Evolutionary conservation across 805 yeast genomes (phyloP), one percentile per base, ranked within the genome.

Genomic region (Kuraishia ogatae): DNA sequence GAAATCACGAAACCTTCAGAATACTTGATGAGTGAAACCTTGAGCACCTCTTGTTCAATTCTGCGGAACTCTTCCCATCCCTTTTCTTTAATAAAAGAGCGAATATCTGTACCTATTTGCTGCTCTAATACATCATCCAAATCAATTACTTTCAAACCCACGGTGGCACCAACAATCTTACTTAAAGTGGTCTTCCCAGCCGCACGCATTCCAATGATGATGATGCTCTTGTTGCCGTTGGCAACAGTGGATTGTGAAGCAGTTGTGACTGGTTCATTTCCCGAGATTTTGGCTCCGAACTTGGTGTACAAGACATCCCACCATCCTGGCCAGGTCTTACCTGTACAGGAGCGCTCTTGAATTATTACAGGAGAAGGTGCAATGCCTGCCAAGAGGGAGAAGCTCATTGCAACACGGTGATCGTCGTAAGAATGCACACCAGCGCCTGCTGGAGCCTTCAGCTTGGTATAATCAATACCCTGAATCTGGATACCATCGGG

Each of bases 291-390:
- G 24, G 81, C 86, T 21, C 83, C 79, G 62, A 94, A 81, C 51
- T 78, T 71, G 52, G 87, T 79, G 66, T 84, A 91, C 59, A 94
- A 75, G 39, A 84, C 80, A 71, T 94, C 99, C 99, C 99, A 94
- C 99, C 99, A 94, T 46, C 97, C 98, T 21, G 99, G 99, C 99
- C 99, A 94, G 0, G 99, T 94, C 74, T 94, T 94, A 56, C 93
- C 96, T 1, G 97, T 96, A 67, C 97, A 90, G 24, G 87, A 81
- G 71, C 97, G 83, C 66, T 93, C 97, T 61, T 85, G 82, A 57
- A 94, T 83, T 59, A 83, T 74, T 1, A 87, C 93, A 1, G 88
- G 84, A 2, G 74, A 75, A 1, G 65, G 63, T 50, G 71, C 66
- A 63, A 89, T 75, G 39, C 96, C 90, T 2, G 97, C 93, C 54